These are phyloP conservation scores for Pleomassaria siparia DNA, from an alignment of 2,329 filamentous ascomycete species.

Conservation along the genomic window DNA sequence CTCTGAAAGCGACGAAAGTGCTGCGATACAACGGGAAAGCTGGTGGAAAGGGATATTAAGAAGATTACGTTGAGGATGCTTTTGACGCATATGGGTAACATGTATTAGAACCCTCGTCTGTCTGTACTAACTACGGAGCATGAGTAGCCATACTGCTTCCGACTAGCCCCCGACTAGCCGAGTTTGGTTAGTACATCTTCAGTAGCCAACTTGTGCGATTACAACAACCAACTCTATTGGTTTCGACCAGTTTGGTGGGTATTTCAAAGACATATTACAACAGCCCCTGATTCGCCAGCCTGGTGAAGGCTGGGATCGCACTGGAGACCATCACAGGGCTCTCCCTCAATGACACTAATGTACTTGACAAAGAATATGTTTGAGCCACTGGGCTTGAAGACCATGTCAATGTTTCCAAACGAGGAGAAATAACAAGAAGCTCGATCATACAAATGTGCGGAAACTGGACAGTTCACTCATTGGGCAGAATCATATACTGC, in stretches of 20 bases:
- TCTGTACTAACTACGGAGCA: too few species aligned
- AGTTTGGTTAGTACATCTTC: conserved; percentile 53
- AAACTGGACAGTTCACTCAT: conserved; percentile 44
- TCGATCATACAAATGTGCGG: conserved; percentile 60
- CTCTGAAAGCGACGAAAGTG: conserved; percentile 44
- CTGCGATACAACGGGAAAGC: conserved; percentile 30
- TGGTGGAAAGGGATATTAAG: conserved; percentile 44
- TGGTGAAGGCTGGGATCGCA: conserved; percentile 58
- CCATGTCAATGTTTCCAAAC: conserved; percentile 60
- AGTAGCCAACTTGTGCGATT: conserved; percentile 47
- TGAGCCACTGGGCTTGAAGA: conserved; percentile 47
- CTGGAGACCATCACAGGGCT: conserved; percentile 48
- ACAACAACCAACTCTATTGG: conserved; percentile 54
- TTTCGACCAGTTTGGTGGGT: conserved; percentile 60
- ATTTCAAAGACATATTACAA: conserved; percentile 54
- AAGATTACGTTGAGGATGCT: conserved; percentile 55
- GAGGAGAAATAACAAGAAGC: conserved; percentile 55
- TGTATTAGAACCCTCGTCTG: too few species aligned
- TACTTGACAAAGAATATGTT: conserved; percentile 48
- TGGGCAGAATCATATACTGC: conserved; percentile 54
- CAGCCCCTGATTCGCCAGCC: conserved; percentile 63
- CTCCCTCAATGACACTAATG: conserved; percentile 49
- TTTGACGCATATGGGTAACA: conserved; percentile 46
- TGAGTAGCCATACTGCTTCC: background rate
- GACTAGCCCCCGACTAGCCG: conserved; percentile 29